Conservation (phyloP, 2,329 filamentous ascomycete species). For the Ascochyta clinopodiicola region DNA sequence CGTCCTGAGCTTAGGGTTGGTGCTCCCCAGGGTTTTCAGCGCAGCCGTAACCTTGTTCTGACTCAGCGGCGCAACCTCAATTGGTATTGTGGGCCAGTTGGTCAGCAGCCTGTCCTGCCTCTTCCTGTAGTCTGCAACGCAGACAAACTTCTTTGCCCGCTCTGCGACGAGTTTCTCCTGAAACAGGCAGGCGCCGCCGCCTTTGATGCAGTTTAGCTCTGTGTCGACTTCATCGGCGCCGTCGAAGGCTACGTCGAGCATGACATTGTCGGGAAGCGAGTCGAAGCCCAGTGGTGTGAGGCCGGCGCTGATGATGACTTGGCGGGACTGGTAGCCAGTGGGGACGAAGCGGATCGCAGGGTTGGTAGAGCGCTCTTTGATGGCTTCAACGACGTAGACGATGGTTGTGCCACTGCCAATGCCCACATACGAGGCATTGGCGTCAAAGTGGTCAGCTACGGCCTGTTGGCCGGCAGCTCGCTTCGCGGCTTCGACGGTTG, state of each 20-base stretch:
- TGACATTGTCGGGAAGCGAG: conserved; percentile 66
- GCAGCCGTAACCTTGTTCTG: conserved; percentile 77
- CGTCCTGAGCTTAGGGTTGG: conserved; percentile 72
- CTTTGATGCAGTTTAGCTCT: conserved; percentile 96
- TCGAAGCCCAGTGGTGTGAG: conserved; percentile 80
- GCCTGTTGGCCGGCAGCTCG: conserved; percentile 75
- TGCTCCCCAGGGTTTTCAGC: conserved; percentile 75
- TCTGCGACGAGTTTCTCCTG: conserved; percentile 96
- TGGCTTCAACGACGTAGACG: conserved; percentile 84
- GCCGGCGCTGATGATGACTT: conserved; percentile 81
- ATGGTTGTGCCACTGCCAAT: conserved; percentile 85
- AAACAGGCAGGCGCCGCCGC: conserved; percentile 94
- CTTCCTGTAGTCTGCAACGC: conserved; percentile 92
- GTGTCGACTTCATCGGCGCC: conserved; percentile 97
- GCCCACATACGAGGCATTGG: conserved; percentile 69
- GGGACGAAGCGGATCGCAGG: conserved; percentile 81
- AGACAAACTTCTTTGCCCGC: conserved; percentile 83
- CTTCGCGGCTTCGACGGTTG: conserved; percentile 72
- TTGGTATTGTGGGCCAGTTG: conserved; percentile 84
- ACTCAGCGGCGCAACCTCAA: conserved; percentile 89
- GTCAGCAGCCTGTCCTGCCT: conserved; percentile 75
- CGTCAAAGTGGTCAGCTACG: conserved; percentile 72
- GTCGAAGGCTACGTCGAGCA: conserved; percentile 91
- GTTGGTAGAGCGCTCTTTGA: conserved; percentile 55
- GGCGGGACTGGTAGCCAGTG: conserved; percentile 88